Evolutionary conservation across 1,139 yeast genomes (phyloP), one percentile per base, ranked within the genome.

Genomic region (Suhomyces yuchorum): DNA sequence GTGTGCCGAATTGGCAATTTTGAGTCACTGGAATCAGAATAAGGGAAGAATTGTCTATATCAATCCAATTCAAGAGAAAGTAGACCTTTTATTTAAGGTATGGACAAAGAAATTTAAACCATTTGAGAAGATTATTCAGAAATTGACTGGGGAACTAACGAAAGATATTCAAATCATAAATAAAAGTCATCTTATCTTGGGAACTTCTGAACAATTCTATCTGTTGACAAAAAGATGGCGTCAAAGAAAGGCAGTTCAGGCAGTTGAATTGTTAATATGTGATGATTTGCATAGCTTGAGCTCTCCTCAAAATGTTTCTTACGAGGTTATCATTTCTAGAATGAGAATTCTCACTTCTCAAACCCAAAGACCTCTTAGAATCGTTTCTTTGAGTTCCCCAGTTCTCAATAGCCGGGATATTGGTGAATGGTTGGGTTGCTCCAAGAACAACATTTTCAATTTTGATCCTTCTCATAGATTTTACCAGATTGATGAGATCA

Each of bases 371-470:
- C 57, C 63, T 5, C 56, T 82, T 2, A 71, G 98, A 52, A 67
- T 90, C 26, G 78, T 93, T 19, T 92, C 81, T 0, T 66, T 93
- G 14, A 75, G 89, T 1, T 75, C 82, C 1, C 82, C 96, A 0
- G 63, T 92, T 33, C 81, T 95, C 0, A 87, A 86, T 60, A 89
- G 87, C 3, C 75, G 81, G 47, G 97, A 89, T 55, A 65, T 92
- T 53, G 95, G 89, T 1, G 89, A 85, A 50, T 95, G 98, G 97
- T 66, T 93, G 32, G 96, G 95, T 2, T 84, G 87, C 28, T 71
- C 80, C 30, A 74, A 72, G 47, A 73, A 69, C 35, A 74, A 81
- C 40, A 75, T 84, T 4, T 89, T 75, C 68, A 92, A 90, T 58
- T 91, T 87, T 62, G 76, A 83, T 19, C 85, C 96, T 0, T 69